Evolutionary conservation across 495 filamentous ascomycete species (phyloP).

Genomic region (Penicillium alfredii): DNA sequence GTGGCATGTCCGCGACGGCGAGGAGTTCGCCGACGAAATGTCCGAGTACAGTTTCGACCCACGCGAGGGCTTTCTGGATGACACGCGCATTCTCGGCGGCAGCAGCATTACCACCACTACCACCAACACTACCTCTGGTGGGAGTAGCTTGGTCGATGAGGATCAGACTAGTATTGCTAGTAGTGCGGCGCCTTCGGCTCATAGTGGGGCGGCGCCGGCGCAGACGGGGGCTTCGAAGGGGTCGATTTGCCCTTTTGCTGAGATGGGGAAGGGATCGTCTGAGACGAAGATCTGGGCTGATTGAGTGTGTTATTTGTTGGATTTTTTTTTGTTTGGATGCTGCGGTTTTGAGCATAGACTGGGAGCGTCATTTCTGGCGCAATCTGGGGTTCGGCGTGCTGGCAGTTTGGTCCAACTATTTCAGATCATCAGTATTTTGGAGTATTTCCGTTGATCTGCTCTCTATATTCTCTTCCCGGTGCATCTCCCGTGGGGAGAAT

Average conservation of each 20-base stretch:
- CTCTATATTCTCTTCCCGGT: no score
- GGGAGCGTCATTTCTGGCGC: no score
- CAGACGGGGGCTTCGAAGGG: neutral
- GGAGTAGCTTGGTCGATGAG: constrained; percentile 31
- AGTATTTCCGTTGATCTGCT: no score
- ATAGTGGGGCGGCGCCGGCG: constrained; percentile 16
- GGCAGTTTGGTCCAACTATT: no score
- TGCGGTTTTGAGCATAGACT: no score
- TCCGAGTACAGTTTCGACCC: constrained; percentile 45
- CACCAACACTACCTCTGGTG: no score
- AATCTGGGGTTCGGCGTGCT: no score
- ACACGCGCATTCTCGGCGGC: constrained; percentile 43
- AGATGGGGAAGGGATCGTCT: constrained; percentile 15
- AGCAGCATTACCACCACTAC: no score
- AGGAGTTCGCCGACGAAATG: constrained; percentile 59
- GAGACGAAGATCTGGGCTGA: constrained; percentile 40
- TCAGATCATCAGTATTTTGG: no score
- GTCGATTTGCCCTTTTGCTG: constrained; percentile 36
- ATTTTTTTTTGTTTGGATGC: no score
- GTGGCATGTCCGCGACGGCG: constrained; percentile 67
- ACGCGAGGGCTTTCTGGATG: constrained; percentile 56
- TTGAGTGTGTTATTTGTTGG: no score
- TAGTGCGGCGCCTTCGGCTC: constrained; percentile 15
- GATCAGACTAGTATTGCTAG: constrained; percentile 29
- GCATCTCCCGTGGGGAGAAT: no score